Conservation (phyloP, 2,329 filamentous ascomycete genomes). For the Madurella mycetomatis region DNA sequence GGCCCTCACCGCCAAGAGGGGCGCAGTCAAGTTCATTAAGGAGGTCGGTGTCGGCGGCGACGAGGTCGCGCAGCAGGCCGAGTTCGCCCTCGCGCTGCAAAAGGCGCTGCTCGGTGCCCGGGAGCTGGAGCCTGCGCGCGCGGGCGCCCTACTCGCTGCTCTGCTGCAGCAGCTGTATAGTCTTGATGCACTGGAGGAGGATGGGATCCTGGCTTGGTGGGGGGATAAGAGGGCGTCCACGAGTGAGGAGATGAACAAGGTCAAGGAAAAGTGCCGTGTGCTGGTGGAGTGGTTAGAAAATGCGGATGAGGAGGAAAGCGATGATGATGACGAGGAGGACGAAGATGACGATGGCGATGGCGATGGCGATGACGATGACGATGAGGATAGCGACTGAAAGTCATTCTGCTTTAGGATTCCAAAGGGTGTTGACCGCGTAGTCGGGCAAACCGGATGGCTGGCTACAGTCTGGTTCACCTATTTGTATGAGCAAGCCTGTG, state of each 20-base stretch:
- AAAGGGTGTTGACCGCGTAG: too few relatives aligned
- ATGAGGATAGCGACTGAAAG: conserved; percentile 12
- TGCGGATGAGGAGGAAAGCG: conserved; percentile 65
- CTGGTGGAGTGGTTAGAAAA: conserved; percentile 83
- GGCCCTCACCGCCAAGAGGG: conserved; percentile 52
- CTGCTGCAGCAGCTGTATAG: conserved; percentile 81
- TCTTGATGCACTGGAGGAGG: conserved; percentile 80
- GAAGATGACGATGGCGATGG: too few relatives aligned
- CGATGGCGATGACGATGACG: conserved; percentile 40
- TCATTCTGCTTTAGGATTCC: neutral
- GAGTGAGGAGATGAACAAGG: conserved; percentile 62
- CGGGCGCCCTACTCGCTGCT: conserved; percentile 66
- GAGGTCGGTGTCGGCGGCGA: conserved; percentile 61
- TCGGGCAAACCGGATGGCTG: too few relatives aligned
- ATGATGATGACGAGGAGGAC: conserved; percentile 57
- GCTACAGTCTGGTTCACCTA: too few relatives aligned
- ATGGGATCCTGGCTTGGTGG: conserved; percentile 89
- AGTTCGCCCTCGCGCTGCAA: conserved; percentile 79
- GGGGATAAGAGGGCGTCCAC: conserved; percentile 63
- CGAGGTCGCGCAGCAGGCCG: conserved; percentile 71
- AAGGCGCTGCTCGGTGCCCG: conserved; percentile 66
- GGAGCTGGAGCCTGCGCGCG: conserved; percentile 47
- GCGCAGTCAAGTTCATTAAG: conserved; percentile 51
- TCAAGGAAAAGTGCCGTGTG: conserved; percentile 69
- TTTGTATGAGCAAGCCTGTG: too few relatives aligned